These are phyloP conservation scores for Ophiostoma himal-ulmi DNA, from an alignment of 2,329 filamentous ascomycete species.

Conservation along the genomic window DNA sequence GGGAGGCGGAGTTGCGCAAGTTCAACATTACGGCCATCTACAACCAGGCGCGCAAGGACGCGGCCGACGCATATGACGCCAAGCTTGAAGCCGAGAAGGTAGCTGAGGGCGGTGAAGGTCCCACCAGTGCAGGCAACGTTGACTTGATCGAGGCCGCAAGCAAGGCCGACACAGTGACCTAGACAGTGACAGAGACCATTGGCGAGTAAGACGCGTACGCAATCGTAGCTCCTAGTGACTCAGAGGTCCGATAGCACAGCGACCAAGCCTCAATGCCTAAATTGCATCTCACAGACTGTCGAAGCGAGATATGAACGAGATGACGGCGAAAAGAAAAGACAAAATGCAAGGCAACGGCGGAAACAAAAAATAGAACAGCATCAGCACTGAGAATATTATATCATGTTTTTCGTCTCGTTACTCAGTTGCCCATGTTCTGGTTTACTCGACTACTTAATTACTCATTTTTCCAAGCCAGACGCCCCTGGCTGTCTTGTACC, in stretches of 20 bases:
- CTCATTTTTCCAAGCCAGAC: background rate
- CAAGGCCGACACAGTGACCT: background rate
- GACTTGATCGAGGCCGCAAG: background rate
- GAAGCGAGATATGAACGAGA: background rate
- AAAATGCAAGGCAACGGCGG: background rate
- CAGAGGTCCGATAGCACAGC: background rate
- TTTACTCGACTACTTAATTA: background rate
- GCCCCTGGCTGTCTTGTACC: conserved; percentile 8
- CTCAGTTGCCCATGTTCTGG: background rate
- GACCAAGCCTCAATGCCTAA: background rate
- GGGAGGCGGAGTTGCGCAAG: conserved; percentile 61
- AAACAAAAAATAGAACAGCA: too few relatives aligned
- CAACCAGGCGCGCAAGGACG: conserved; percentile 29
- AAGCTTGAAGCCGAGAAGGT: background rate
- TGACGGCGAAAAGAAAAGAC: background rate
- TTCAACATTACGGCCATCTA: conserved; percentile 76
- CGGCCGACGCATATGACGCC: background rate
- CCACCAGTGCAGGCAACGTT: background rate
- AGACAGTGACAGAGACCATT: background rate
- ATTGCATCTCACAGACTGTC: background rate
- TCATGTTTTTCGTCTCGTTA: background rate
- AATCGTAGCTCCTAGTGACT: background rate
- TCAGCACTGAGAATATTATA: background rate
- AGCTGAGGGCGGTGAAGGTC: background rate
- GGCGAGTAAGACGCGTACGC: background rate